Evolutionary conservation across 352 stramenopile genomes (phyloP), one percentile per base, ranked within the genome.

Genomic region (Achlya hypogyna): DNA sequence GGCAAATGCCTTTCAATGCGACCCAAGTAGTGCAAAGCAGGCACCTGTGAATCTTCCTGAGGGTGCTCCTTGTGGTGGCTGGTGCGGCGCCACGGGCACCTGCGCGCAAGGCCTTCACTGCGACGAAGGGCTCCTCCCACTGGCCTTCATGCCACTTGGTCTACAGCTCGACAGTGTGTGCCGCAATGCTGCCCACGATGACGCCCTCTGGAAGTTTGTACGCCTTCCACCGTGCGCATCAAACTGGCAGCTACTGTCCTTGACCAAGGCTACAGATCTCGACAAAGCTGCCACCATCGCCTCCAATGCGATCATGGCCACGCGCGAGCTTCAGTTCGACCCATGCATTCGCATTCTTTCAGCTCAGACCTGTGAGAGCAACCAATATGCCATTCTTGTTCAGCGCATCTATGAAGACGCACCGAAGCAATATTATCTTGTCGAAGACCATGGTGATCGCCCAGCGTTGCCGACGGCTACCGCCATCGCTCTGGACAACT

Each of bases 1-100:
- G 35, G n/a, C n/a, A n/a, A n/a, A n/a, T n/a, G n/a, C n/a, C n/a
- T 52, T 34, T 29, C 35, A 64, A 35, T 64, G 54, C 54, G 35
- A 52, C 40, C 54, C 54, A 35, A 45, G 38, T 12, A 12, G 9
- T 16, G 12, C 12, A n/a, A 10, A 16, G 29, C 6, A 64, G 6
- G 34, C 8, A n/a, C 40, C 40, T n/a, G 18, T 32, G 20, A 23
- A 31, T 8, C 53, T 14, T n/a, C 20, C 28, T 8, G 34, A 45
- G 29, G 53, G 53, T 12, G 31, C 45, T 5, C 2, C 18, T 6
- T 62, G 53, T 32, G 53, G 53, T 45, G 53, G 53, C 20, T 62
- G 53, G 53, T 62, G 53, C 16, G 53, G 53, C 22, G 18, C 53
- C 9, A 14, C 38, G 5, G 53, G 53, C 10, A 20, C 53, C 2